Evolutionary conservation across 1,284 basidiomycete genomes (phyloP).

Genomic region (Microbotryum violaceum): DNA sequence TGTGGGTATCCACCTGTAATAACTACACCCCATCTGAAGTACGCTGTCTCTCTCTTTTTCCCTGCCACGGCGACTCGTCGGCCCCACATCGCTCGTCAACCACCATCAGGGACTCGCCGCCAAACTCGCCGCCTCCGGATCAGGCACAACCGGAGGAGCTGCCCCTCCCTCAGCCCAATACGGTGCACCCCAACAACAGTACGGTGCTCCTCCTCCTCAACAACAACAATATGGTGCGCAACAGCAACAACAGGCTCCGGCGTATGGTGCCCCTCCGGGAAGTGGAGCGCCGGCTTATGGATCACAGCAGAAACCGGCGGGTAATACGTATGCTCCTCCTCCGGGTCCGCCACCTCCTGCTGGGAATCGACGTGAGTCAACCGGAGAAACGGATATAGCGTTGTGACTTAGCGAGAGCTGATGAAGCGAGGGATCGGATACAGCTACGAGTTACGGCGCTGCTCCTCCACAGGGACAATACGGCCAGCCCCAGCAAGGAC

Average conservation of each 20-base stretch:
- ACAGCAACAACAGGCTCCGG: background rate
- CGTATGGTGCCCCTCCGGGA: background rate
- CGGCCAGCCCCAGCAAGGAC: constrained; percentile 16
- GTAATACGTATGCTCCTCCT: background rate
- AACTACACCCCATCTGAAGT: no score
- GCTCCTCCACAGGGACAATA: background rate
- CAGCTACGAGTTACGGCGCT: no score
- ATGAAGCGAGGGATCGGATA: no score
- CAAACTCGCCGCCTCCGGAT: constrained; percentile 11
- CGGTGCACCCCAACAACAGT: constrained; percentile 6
- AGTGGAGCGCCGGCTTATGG: background rate
- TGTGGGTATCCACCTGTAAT: no score
- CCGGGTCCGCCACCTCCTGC: background rate
- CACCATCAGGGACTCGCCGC: constrained; percentile 10
- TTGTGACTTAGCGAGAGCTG: no score
- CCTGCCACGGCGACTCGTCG: no score
- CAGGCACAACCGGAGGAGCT: background rate
- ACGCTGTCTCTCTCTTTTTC: no score
- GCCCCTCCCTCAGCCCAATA: constrained; percentile 1
- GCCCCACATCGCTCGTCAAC: no score
- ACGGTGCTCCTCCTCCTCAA: background rate
- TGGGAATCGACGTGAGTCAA: background rate
- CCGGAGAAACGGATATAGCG: no score
- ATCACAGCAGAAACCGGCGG: background rate
- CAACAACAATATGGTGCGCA: constrained; percentile 4